Evolutionary conservation across 352 stramenopile genomes (phyloP), one percentile per base, ranked within the genome.

Genomic region (Lagenidium giganteum): DNA sequence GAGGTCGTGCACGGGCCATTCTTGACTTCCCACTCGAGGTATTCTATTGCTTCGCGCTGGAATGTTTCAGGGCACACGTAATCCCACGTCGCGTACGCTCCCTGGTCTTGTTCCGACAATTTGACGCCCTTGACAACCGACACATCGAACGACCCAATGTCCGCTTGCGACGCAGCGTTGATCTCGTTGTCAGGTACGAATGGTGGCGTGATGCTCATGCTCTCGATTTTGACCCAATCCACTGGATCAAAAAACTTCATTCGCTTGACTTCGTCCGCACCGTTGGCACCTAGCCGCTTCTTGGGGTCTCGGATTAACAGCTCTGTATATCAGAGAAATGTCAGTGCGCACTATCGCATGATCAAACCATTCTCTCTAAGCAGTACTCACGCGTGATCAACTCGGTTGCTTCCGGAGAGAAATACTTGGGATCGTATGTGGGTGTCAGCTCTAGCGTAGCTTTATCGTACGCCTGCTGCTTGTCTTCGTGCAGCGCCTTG

Each of bases 401-500:
- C 14, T 87, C 69, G 42, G 70, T 66, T 23, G 80, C 77, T 14
- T 90, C 78, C 7, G 78, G 45, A 5, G 83, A 87, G 53, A 93
- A 93, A 35, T 87, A 88, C 47, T 85, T 89, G 16, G 73, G 46
- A 35, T 93, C 80, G 47, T 88, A 88, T 12, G 72, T 69, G 9
- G 75, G 78, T 0, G 67, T 91, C 22, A 91, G 67, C 48, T 91
- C 78, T 7, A 91, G 50, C 14, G 83, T 87, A 11, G 72, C 72
- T 50, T 87, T 90, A 29, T 94, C 72, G 42, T 93, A 89, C 8
- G 83, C 83, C 44, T 90, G 75, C 48, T 91, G 78, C 57, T 95
- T 95, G 47, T 93, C 78, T 25, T 95, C 74, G 22, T 96, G 90
- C 54, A 97, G 88, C 24, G 93, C 91, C 35, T 97, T 85, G 36